Conservation (phyloP, 2,329 filamentous ascomycete species). For the Pseudopithomyces maydicus region DNA sequence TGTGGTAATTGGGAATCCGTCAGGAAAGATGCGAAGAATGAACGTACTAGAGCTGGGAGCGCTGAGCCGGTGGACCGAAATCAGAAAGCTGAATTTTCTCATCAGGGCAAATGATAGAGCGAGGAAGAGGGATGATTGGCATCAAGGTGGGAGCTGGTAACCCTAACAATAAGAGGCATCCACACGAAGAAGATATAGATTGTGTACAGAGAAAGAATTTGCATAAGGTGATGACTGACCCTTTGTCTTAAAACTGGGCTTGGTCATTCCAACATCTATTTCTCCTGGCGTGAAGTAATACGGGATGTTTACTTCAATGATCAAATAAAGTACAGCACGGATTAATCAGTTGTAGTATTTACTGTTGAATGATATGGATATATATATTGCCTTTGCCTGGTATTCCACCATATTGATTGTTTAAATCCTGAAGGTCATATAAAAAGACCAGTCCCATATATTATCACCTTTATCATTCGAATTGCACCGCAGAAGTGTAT, state of each 20-base stretch:
- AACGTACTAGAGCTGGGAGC: conserved; percentile 72
- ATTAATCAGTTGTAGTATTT: no score
- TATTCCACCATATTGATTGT: no score
- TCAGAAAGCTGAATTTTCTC: conserved; percentile 56
- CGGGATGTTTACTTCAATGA: no score
- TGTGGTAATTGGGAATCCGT: conserved; percentile 73
- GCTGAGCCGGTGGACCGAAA: conserved; percentile 74
- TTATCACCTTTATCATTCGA: not conserved
- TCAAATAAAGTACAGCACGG: no score
- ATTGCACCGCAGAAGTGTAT: no score
- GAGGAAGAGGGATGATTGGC: conserved; percentile 12
- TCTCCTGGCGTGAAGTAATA: no score
- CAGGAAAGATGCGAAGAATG: conserved; percentile 70
- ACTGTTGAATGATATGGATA: no score
- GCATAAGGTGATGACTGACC: not conserved
- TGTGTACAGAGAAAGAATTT: not conserved
- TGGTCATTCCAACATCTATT: no score
- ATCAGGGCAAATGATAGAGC: conserved; percentile 22
- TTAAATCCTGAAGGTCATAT: no score
- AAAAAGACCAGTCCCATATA: no score
- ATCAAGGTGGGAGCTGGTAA: conserved; percentile 3
- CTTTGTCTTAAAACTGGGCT: no score
- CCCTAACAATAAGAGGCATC: not conserved
- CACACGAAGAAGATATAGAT: not conserved
- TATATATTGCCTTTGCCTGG: no score